A percentile compares a stretch with the other conserved stretches of the same genome.
These are phyloP conservation scores for Aspergillus phoenicis DNA, from an alignment of 2,329 filamentous ascomycete species.

Conservation along the genomic window DNA sequence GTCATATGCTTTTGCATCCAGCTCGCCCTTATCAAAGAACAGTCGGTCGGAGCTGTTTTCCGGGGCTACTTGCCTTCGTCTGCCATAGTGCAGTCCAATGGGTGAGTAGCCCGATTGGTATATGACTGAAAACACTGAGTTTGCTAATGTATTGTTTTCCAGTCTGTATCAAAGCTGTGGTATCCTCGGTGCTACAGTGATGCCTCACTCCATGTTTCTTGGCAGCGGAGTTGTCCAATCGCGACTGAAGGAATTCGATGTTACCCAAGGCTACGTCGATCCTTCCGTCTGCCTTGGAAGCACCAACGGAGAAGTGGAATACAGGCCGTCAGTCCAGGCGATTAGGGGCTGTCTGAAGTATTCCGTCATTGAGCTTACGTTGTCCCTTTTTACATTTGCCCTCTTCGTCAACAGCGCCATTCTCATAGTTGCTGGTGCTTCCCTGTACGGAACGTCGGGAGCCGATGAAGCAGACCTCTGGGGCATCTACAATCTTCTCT, in stretches of 20 bases:
- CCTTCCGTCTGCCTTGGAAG: constrained; percentile 32
- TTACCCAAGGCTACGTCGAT: constrained; percentile 41
- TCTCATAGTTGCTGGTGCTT: constrained; percentile 77
- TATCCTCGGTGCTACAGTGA: constrained; percentile 58
- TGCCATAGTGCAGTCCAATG: constrained; percentile 54
- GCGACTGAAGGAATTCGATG: constrained; percentile 53
- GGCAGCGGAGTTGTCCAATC: constrained; percentile 60
- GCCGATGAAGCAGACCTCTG: constrained; percentile 77
- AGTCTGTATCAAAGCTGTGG: constrained; percentile 58
- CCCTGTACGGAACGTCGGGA: constrained; percentile 65
- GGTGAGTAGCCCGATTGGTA: constrained; percentile 36
- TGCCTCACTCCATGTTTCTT: constrained; percentile 63
- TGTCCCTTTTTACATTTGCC: constrained; percentile 79
- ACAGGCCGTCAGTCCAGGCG: constrained; percentile 71
- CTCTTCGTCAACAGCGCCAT: constrained; percentile 84
- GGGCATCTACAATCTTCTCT: constrained; percentile 74
- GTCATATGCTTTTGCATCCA: constrained; percentile 61
- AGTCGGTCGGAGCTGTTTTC: constrained; percentile 56
- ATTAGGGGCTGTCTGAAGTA: constrained; percentile 74
- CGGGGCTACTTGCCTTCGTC: constrained; percentile 58
- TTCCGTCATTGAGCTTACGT: constrained; percentile 68
- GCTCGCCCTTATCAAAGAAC: constrained; percentile 54
- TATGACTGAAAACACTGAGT: not conserved
- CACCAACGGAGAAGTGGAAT: constrained; percentile 58
- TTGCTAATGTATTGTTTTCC: constrained; percentile 14